These are phyloP conservation scores for Podila horticola DNA, from an alignment of 192 early-diverging fungal genomes.

Conservation along the genomic window DNA sequence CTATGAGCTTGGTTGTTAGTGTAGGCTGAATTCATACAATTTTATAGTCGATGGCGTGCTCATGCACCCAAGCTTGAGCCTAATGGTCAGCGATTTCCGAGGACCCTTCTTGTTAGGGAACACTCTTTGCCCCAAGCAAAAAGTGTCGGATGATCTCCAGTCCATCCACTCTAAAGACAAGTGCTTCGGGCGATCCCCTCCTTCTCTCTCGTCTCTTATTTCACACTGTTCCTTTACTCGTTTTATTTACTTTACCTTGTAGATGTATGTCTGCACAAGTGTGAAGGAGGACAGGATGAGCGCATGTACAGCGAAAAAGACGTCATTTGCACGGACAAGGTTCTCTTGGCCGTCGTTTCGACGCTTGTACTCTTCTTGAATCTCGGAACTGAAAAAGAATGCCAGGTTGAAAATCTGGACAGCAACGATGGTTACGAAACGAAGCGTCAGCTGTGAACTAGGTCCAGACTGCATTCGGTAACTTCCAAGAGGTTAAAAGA, in stretches of 20 bases:
- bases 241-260: slow-evolving; percentile 57
- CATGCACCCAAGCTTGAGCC: background rate
- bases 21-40: background rate
- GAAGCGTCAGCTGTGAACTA: background rate
- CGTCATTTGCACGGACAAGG: slow-evolving; percentile 82
- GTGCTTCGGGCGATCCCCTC: background rate
- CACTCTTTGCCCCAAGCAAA: background rate
- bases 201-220: background rate
- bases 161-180: background rate
- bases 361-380: slow-evolving; percentile 76
- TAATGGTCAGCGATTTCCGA: background rate
- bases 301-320: slow-evolving; percentile 88
- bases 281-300: slow-evolving; percentile 67
- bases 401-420: slow-evolving; percentile 73
- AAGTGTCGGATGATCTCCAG: background rate
- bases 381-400: slow-evolving; percentile 69
- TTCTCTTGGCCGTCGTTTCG: slow-evolving; percentile 73
- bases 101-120: background rate
- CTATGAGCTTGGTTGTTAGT: background rate
- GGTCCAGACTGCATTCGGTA: background rate
- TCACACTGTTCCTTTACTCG: background rate
- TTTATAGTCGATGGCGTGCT: slow-evolving; percentile 1
- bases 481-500: background rate
- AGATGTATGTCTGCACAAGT: slow-evolving; percentile 68
- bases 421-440: background rate